Evolutionary conservation across 495 filamentous ascomycete genomes (phyloP).

Genomic region (Jackrogersella minutella): DNA sequence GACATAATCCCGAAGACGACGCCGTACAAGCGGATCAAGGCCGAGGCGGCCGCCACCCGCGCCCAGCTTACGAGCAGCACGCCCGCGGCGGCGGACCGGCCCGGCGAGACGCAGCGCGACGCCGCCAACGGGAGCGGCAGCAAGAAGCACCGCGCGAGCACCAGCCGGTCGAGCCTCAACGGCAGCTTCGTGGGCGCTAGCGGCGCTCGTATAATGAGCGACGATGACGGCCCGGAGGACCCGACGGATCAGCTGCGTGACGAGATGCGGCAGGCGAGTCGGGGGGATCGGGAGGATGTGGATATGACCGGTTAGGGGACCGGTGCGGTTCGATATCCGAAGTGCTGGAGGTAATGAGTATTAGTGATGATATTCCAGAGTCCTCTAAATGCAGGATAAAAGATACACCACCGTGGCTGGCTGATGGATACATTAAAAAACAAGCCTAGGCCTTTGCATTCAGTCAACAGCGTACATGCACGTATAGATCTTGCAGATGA

Average conservation of each 20-base stretch:
- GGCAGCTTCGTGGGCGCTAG: conserved; percentile 43
- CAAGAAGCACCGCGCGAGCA: conserved; percentile 41
- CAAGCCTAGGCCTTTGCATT: no score
- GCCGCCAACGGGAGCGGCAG: neutral
- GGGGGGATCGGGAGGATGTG: conserved; percentile 55
- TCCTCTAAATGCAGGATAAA: no score
- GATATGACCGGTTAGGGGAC: conserved; percentile 61
- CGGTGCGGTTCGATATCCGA: neutral
- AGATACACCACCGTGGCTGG: no score
- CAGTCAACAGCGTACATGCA: neutral
- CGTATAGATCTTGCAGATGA: neutral
- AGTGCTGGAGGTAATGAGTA: no score
- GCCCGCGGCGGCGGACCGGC: neutral
- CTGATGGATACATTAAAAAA: no score
- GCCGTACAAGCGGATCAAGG: conserved; percentile 81
- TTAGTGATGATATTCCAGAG: no score
- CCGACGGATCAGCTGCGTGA: conserved; percentile 55
- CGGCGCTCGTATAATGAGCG: conserved; percentile 37
- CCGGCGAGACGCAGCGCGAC: conserved; percentile 3
- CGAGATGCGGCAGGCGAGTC: conserved; percentile 55
- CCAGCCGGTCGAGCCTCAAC: conserved; percentile 37
- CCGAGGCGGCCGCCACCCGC: conserved; percentile 52
- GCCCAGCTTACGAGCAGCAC: conserved; percentile 50
- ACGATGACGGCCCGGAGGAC: conserved; percentile 43
- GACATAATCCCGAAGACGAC: conserved; percentile 89